Conservation (phyloP, 139 green algal species). For the Zygnema cylindricum region DNA sequence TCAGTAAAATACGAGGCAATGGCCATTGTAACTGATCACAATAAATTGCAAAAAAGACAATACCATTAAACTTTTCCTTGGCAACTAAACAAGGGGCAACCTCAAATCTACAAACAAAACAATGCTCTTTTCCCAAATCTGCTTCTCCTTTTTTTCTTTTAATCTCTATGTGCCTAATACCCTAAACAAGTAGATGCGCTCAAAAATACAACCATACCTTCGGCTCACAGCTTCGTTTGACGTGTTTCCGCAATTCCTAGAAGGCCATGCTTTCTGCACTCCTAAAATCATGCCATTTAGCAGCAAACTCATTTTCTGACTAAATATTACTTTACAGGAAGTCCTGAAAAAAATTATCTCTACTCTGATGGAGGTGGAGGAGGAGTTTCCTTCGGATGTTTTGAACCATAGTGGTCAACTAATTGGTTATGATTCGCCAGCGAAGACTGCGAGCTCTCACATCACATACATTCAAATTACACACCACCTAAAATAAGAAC, state of each 20-base stretch:
- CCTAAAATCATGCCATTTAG: background rate
- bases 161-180: background rate
- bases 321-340: background rate
- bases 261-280: background rate
- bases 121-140: no score
- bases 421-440: constrained; percentile 51
- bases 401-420: constrained; percentile 52
- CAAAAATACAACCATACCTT: background rate
- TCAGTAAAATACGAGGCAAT: no score
- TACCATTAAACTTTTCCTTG: background rate
- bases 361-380: constrained; percentile 1
- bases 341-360: background rate
- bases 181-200: background rate
- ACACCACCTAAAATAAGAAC: background rate
- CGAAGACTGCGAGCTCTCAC: constrained; percentile 12
- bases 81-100: background rate
- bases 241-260: background rate
- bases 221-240: background rate
- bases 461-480: background rate
- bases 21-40: no score
- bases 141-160: background rate
- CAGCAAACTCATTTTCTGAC: background rate
- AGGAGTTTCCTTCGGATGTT: constrained; percentile 58
- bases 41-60: no score
- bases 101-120: background rate